Evolutionary conservation across 2,329 filamentous ascomycete genomes (phyloP), one percentile per base, ranked within the genome.

Genomic region (Blastomyces gilchristii): DNA sequence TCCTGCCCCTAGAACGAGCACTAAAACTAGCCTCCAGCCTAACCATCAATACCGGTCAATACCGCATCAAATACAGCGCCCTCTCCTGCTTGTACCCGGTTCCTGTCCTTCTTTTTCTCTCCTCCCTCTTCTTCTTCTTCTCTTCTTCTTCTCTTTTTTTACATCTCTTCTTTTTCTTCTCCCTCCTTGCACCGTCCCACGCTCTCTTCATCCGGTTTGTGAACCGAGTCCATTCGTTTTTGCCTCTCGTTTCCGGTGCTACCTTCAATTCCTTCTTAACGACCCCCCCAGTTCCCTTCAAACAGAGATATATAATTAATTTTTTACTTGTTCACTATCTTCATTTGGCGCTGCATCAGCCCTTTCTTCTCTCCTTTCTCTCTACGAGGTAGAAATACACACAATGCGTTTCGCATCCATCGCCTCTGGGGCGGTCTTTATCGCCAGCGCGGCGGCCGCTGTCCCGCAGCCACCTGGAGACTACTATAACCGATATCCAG

Each of bases 381-480:
- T 39, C 39, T 18, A 11, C 53, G 31, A 34, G 16, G 53, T 56
- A n/a, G 9, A 56, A 39, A 18, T 47, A 45, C 28, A 45, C 77
- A 81, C 16, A 66, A 82, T 82, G 80, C 79, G 78, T 76, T 79
- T 80, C 78, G 74, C 79, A 67, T 68, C 75, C 69, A 74, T 76
- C 69, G 70, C 76, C 65, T 67, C 73, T 61, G 69, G 74, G 66
- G 74, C 73, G 68, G 68, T 77, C 65, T 68, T 77, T 64, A 77
- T 73, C 67, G 73, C 73, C 67, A 74, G 72, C 69, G 77, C 72
- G 66, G 67, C 72, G 61, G 76, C 76, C 63, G 31, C n/a, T 16
- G 53, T 39, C 2, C 28, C 25, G 31, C 53, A 37, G 31, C 53
- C 50, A 31, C 18, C 18, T 47, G 45, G 45, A 11, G 22, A 47